phyloP scores from a whole-genome alignment of 345 rosid species.

The Salix koriyanagi region DNA sequence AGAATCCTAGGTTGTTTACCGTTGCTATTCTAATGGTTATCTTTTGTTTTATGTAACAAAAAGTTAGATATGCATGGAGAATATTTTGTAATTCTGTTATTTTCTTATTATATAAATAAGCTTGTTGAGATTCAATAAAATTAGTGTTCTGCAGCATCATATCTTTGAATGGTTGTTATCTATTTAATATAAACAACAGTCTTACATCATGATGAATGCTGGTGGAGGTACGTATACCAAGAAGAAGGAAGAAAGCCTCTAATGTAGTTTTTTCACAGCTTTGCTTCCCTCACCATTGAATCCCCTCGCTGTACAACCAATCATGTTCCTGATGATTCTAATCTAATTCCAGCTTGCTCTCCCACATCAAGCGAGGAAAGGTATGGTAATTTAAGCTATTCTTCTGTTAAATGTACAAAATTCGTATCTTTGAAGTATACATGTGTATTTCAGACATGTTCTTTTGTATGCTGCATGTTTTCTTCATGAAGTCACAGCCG shows the following conservation, averaged over 20 bases:
- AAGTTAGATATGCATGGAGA: too few relatives aligned
- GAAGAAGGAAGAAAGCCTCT: not conserved
- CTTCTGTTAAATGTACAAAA: constrained; percentile 18
- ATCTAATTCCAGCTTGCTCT: not conserved
- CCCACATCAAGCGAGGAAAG: not conserved
- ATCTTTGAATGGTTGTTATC: too few relatives aligned
- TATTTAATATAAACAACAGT: too few relatives aligned
- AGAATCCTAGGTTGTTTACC: too few relatives aligned
- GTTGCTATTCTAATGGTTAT: too few relatives aligned
- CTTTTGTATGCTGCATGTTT: not conserved
- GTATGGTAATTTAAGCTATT: not conserved
- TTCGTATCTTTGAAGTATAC: not conserved
- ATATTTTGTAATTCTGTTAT: too few relatives aligned
- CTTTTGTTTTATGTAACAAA: too few relatives aligned
- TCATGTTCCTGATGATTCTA: not conserved
- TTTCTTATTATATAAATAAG: too few relatives aligned
- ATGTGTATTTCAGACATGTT: not conserved
- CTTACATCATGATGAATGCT: not conserved
- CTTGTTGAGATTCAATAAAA: too few relatives aligned
- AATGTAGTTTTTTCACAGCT: not conserved
- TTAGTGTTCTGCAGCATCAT: too few relatives aligned
- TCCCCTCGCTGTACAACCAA: constrained; percentile 1
- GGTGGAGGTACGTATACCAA: not conserved
- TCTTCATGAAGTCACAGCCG: constrained; percentile 42
- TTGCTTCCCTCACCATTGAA: not conserved